Evolutionary conservation across 305 asterid genomes (phyloP).

Genomic region (Fraxinus floribunda): DNA sequence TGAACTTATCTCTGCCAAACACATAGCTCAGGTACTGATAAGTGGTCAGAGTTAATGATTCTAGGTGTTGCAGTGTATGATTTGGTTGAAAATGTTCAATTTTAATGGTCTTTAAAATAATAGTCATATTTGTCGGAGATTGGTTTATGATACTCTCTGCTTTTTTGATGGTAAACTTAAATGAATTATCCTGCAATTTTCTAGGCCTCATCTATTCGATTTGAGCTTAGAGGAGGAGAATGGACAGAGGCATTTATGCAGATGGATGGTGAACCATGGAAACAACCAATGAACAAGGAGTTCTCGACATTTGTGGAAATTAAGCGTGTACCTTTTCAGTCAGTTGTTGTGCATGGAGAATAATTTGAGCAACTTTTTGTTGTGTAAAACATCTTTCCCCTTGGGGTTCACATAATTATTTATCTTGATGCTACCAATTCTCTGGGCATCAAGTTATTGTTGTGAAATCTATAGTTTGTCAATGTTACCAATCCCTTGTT

Average conservation of each 20-base stretch:
- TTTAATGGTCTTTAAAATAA: not conserved
- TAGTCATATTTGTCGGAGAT: not conserved
- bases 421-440: constrained; percentile 21
- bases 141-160: not conserved
- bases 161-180: constrained; percentile 9
- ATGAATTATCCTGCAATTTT: not conserved
- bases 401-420: constrained; percentile 18
- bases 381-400: constrained; percentile 4
- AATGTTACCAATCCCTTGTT: constrained; percentile 33
- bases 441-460: constrained; percentile 26
- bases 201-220: constrained; percentile 77
- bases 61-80: not conserved
- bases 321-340: constrained; percentile 65
- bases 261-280: constrained; percentile 98
- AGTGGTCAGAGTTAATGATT: not conserved
- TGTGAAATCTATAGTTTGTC: constrained; percentile 29
- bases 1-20: constrained; percentile 72
- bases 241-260: constrained; percentile 88
- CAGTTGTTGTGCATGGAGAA: constrained; percentile 64
- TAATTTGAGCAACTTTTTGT: constrained; percentile 18
- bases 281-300: constrained; percentile 75
- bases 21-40: constrained; percentile 74
- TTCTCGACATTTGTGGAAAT: constrained; percentile 80
- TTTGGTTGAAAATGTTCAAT: not conserved
- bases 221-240: constrained; percentile 92